phyloP scores from a whole-genome alignment of 768 basidiomycete species.

The Pleurotus giganteus region DNA sequence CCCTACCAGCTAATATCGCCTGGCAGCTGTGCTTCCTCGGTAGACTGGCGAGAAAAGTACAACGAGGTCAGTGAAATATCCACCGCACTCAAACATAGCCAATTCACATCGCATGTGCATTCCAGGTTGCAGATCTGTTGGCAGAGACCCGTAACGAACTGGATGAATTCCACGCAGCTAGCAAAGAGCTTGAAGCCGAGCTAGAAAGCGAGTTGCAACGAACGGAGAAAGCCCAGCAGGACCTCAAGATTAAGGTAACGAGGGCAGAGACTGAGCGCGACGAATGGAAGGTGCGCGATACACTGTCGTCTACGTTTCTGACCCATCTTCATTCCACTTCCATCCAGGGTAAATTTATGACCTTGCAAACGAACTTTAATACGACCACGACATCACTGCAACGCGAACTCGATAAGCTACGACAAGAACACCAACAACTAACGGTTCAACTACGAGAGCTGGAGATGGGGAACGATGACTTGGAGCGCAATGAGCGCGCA shows the following conservation, averaged over 20 bases:
- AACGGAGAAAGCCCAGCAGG: slow-evolving; percentile 82
- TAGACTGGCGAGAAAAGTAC: slow-evolving; percentile 79
- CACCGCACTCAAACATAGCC: neutral
- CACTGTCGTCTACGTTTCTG: neutral
- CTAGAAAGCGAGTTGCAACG: slow-evolving; percentile 87
- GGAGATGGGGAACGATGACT: slow-evolving; percentile 97
- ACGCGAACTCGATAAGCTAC: slow-evolving; percentile 81
- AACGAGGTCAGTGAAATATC: slow-evolving; percentile 47
- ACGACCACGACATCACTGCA: slow-evolving; percentile 89
- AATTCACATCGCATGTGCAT: slow-evolving; percentile 5
- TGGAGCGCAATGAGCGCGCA: slow-evolving; percentile 92
- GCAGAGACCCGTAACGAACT: slow-evolving; percentile 82
- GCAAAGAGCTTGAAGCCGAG: slow-evolving; percentile 92
- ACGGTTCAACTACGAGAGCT: slow-evolving; percentile 82
- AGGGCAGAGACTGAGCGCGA: slow-evolving; percentile 76
- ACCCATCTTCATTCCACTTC: slow-evolving; percentile 12
- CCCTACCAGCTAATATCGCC: neutral
- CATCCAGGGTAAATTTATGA: slow-evolving; percentile 75
- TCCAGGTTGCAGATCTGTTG: slow-evolving; percentile 75
- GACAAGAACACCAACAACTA: slow-evolving; percentile 68
- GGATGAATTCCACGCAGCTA: slow-evolving; percentile 81
- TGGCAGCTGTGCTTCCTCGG: slow-evolving; percentile 26
- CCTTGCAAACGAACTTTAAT: slow-evolving; percentile 87
- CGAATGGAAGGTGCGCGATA: slow-evolving; percentile 82
- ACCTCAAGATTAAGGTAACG: slow-evolving; percentile 68